Conservation (phyloP, 2,329 filamentous ascomycete genomes). For the Epicoccum sorghinum region DNA sequence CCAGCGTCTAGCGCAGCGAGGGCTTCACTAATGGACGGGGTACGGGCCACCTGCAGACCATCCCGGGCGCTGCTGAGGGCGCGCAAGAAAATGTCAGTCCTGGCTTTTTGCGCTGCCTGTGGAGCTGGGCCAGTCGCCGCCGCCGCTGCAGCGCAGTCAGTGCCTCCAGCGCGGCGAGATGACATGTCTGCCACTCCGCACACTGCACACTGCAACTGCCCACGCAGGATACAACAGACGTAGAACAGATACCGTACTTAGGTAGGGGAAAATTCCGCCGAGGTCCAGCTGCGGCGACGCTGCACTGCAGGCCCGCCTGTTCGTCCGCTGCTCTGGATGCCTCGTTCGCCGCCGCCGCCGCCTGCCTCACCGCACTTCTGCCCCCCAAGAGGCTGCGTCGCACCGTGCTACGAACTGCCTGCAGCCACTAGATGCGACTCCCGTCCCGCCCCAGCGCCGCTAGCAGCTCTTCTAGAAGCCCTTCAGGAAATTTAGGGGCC, state of each 20-base stretch:
- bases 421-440: conserved; percentile 28
- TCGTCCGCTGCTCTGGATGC: conserved; percentile 16
- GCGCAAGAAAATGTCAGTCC: not conserved
- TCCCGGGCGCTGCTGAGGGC: conserved; percentile 17
- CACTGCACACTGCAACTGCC: not conserved
- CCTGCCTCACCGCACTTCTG: conserved; percentile 9
- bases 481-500: conserved; percentile 41
- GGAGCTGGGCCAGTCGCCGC: not conserved
- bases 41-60: conserved; percentile 28
- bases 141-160: too few species aligned
- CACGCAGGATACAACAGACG: not conserved
- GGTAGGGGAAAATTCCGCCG: not conserved
- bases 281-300: not conserved
- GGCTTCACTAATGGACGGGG: conserved; percentile 13
- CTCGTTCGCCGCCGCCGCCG: conserved; percentile 8
- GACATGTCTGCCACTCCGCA: not conserved
- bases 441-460: conserved; percentile 33
- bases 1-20: conserved; percentile 19
- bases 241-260: too few species aligned
- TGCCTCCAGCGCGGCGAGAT: not conserved
- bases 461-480: conserved; percentile 48
- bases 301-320: conserved; percentile 16
- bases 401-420: conserved; percentile 27
- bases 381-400: conserved; percentile 19
- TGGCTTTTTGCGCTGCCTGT: not conserved